Evolutionary conservation across 495 filamentous ascomycete species (phyloP).

Genomic region (Thermothielavioides terrestris): DNA sequence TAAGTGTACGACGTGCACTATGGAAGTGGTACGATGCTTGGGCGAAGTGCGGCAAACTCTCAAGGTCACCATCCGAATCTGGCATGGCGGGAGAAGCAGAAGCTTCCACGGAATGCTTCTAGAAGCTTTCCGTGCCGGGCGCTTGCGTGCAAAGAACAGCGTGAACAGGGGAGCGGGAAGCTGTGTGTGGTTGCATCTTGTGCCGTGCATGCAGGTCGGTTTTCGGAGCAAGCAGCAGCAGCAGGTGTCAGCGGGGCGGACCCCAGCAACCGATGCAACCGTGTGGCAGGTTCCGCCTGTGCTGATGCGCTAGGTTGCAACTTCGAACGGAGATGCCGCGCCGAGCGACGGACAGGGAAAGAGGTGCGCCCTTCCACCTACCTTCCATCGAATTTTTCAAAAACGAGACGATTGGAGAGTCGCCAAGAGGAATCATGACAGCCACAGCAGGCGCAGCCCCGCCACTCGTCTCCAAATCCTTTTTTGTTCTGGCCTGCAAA

Average conservation of each 20-base stretch:
- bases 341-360: not conserved
- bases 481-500: not conserved
- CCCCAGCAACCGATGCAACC: not conserved
- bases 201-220: slow-evolving; percentile 2
- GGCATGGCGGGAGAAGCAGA: slow-evolving; percentile 6
- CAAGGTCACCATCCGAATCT: not conserved
- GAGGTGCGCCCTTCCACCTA: not conserved
- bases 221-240: not conserved
- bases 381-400: not conserved
- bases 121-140: slow-evolving; percentile 3
- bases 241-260: too few species aligned
- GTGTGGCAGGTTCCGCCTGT: not conserved
- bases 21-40: too few species aligned
- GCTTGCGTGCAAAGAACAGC: slow-evolving; percentile 1
- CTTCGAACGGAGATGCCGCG: slow-evolving; percentile 3
- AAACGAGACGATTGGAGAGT: too few species aligned
- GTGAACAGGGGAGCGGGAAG: not conserved
- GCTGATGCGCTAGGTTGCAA: not conserved
- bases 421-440: too few species aligned
- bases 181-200: not conserved
- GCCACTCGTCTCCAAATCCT: too few species aligned
- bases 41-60: not conserved
- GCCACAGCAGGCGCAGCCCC: too few species aligned
- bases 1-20: too few species aligned
- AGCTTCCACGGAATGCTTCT: slow-evolving; percentile 1